Base-by-base conservation (phyloP, 768 basidiomycete species). In the Glaciozyma antarctica region DNA sequence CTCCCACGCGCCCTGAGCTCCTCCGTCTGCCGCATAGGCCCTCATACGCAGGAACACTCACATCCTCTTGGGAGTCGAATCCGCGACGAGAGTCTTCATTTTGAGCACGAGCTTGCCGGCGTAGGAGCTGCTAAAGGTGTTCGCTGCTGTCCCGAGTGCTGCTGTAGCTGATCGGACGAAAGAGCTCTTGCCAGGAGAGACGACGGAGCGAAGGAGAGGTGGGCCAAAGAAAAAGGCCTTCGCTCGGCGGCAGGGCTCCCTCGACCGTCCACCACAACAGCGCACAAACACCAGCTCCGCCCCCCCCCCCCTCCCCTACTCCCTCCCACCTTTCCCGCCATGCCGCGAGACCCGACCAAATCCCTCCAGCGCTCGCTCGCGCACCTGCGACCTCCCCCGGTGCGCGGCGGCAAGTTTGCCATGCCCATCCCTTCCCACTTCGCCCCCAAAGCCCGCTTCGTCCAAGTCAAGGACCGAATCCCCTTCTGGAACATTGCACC, bases 381-480 rank as follows among this genome's bases (percentile, higher is more conserved):
- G 17, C 68, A 69, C 51, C 57, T 69, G 38, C 49, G 61, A 3
- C 66, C 69, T 2, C 69, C 69, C 15, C 60, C 69, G 0, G 61
- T 61, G 19, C 66, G 53, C 17, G 66, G 64, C 17, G 65, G 66
- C 56, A 72, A 72, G 62, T 59, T 60, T 57, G 63, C 55, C n/a
- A 49, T 59, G 61, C 52, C 62, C 38, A 65, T 72, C 62, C 71
- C 71, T 6, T 61, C 66, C 22, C 62, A 69, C 63, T 69, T 72
- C 62, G 61, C 66, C 7, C 56, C 61, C 2, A 44, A 38, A 45
- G 65, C 69, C 17, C 43, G 30, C 22, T 73, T 68, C 58, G 72
- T 73, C 24, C 66, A 68, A 45, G 61, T 68, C 61, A 71, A 73
- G 63, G 72, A 73, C 58, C 72, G 72, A 48, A 64, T 73, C 43